Evolutionary conservation across 2,329 filamentous ascomycete species (phyloP).

Genomic region (Gnomoniopsis sp.): DNA sequence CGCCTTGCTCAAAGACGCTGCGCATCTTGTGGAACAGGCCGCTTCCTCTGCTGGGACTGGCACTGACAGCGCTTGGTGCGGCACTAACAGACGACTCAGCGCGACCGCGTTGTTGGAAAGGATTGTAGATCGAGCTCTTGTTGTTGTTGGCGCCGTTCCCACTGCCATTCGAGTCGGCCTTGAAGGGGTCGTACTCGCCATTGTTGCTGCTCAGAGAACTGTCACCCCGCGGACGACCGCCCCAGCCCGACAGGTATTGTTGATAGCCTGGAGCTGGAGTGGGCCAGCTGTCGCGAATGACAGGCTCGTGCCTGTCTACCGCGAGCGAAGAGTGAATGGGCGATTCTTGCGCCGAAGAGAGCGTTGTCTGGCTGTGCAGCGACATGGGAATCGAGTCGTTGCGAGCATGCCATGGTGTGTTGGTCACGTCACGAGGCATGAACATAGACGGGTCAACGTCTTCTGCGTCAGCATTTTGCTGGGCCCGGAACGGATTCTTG

Average conservation of each 20-base stretch:
- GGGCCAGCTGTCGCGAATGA: constrained; percentile 31
- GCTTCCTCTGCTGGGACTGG: constrained; percentile 13
- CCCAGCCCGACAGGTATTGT: constrained; percentile 8
- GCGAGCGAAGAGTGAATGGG: constrained; percentile 25
- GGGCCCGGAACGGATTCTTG: background rate
- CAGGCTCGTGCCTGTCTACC: constrained; percentile 29
- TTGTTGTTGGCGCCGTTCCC: constrained; percentile 4
- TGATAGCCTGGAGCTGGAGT: constrained; percentile 14
- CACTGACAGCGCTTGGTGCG: constrained; percentile 6
- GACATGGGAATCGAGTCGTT: constrained; percentile 32
- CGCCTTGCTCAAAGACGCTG: constrained; percentile 34
- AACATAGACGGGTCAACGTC: constrained; percentile 21
- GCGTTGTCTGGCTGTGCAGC: constrained; percentile 31
- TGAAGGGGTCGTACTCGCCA: constrained; percentile 26
- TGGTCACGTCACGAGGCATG: constrained; percentile 29
- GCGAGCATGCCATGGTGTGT: constrained; percentile 29
- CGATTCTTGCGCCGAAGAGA: constrained; percentile 31
- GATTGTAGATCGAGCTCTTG: constrained; percentile 8
- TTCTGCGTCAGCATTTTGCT: constrained; percentile 15
- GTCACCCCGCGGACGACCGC: constrained; percentile 21
- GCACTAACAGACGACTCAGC: constrained; percentile 12
- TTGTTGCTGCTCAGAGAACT: constrained; percentile 19
- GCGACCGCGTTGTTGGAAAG: constrained; percentile 9
- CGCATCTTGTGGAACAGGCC: constrained; percentile 38
- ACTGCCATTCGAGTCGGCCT: constrained; percentile 16